These are phyloP conservation scores for Pseudopyrenochaeta lycopersici DNA, from an alignment of 2,329 filamentous ascomycete species.

Conservation along the genomic window DNA sequence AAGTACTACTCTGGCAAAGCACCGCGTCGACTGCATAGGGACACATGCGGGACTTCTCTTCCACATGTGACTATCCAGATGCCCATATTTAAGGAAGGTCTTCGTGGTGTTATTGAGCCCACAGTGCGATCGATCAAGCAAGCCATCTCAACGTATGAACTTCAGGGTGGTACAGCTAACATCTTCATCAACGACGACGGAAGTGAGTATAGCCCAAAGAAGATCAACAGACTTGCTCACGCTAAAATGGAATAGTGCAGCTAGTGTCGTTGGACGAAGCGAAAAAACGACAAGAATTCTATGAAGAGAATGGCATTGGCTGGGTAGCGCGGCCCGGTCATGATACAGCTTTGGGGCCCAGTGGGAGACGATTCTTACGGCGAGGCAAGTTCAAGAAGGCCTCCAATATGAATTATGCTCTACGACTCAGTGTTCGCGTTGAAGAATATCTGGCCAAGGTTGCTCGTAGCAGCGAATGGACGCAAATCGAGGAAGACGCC, in stretches of 20 bases:
- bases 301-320: constrained; percentile 60
- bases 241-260: constrained; percentile 56
- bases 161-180: constrained; percentile 70
- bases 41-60: constrained; percentile 59
- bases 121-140: constrained; percentile 82
- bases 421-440: constrained; percentile 68
- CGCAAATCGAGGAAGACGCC: constrained; percentile 47
- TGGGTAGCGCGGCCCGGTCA: constrained; percentile 60
- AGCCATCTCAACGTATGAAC: constrained; percentile 61
- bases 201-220: constrained; percentile 33
- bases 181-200: constrained; percentile 76
- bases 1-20: constrained; percentile 78
- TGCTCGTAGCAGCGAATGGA: constrained; percentile 30
- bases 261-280: constrained; percentile 60
- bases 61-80: constrained; percentile 81
- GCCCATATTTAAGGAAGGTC: constrained; percentile 87
- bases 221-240: too few species aligned
- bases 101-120: constrained; percentile 76
- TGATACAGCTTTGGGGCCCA: constrained; percentile 30
- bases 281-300: constrained; percentile 56
- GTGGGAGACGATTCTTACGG: constrained; percentile 32
- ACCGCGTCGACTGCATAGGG: constrained; percentile 61
- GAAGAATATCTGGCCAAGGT: constrained; percentile 64
- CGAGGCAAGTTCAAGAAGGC: constrained; percentile 57
- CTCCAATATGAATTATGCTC: constrained; percentile 78